phyloP scores from a whole-genome alignment of 805 yeast genomes.

The Ogataea neopini region DNA sequence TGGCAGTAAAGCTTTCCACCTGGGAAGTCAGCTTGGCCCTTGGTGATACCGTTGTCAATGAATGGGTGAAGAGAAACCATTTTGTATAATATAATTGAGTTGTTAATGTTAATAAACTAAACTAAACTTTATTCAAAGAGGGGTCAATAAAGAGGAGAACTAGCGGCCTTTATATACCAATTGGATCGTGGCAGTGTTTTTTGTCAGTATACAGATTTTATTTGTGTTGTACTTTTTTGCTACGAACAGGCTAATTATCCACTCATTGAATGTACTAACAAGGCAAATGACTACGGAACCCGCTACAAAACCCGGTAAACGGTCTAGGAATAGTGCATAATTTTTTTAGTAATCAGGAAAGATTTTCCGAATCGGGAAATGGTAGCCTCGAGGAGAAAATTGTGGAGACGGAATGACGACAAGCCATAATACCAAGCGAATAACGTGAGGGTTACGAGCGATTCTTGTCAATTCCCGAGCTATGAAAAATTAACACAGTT shows the following conservation, averaged over 20 bases:
- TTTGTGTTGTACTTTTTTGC: background rate
- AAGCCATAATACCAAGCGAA: no score
- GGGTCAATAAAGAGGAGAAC: background rate
- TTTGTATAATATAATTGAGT: background rate
- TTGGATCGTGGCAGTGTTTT: background rate
- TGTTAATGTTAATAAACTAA: no score
- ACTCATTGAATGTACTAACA: background rate
- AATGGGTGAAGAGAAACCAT: slow-evolving; percentile 12
- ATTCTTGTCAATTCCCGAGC: no score
- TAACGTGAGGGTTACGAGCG: background rate
- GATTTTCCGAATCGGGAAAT: slow-evolving; percentile 2
- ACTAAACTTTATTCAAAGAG: no score
- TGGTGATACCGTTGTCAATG: slow-evolving; percentile 12
- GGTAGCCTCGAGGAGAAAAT: background rate
- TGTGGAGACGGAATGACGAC: no score
- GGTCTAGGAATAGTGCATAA: background rate
- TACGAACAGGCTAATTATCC: slow-evolving; percentile 6
- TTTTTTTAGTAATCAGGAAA: background rate
- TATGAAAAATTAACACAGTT: no score
- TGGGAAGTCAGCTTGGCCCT: slow-evolving; percentile 11
- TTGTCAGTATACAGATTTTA: background rate
- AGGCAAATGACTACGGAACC: background rate
- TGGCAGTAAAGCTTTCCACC: slow-evolving; percentile 15
- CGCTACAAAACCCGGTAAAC: background rate
- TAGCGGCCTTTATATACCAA: background rate